These are phyloP conservation scores for Paramecium sexaurelia DNA, from an alignment of 73 alveolate species.

Conservation along the genomic window DNA sequence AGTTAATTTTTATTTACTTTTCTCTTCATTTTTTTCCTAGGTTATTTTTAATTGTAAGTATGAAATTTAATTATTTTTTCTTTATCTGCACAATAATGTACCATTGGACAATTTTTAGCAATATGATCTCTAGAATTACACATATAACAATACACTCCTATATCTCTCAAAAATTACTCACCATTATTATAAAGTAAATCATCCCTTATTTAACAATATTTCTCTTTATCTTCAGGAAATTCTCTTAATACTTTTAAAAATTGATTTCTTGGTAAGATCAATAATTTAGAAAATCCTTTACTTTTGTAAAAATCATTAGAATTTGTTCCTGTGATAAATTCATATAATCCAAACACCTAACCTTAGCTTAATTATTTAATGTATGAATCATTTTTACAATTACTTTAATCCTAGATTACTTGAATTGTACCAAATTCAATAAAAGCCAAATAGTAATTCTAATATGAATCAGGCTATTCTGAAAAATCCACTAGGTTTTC, in stretches of 20 bases:
- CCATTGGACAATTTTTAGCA: neutral
- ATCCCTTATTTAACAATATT: slow-evolving; percentile 17
- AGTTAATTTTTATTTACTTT: neutral
- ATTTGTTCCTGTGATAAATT: neutral
- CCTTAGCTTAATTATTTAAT: neutral
- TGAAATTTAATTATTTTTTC: slow-evolving; percentile 1
- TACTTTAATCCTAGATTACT: neutral
- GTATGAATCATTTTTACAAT: neutral
- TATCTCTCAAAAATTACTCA: neutral
- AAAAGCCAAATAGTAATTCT: neutral
- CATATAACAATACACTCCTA: neutral
- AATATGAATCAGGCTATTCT: neutral
- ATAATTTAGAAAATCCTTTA: slow-evolving; percentile 29
- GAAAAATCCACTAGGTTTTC: slow-evolving; percentile 8
- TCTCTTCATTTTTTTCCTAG: neutral
- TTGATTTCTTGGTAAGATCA: slow-evolving; percentile 24
- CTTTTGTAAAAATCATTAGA: slow-evolving; percentile 6
- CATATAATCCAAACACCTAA: slow-evolving; percentile 6
- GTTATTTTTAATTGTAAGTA: neutral
- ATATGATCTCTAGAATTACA: neutral
- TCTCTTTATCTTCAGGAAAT: slow-evolving; percentile 24
- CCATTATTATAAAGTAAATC: slow-evolving; percentile 45
- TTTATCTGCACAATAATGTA: neutral
- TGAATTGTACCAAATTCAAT: neutral
- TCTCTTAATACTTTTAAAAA: neutral